A percentile compares a stretch with the other conserved stretches of the same genome.
These are phyloP conservation scores for Tolypocladium tundrense DNA, from an alignment of 2,329 filamentous ascomycete genomes.

Conservation along the genomic window DNA sequence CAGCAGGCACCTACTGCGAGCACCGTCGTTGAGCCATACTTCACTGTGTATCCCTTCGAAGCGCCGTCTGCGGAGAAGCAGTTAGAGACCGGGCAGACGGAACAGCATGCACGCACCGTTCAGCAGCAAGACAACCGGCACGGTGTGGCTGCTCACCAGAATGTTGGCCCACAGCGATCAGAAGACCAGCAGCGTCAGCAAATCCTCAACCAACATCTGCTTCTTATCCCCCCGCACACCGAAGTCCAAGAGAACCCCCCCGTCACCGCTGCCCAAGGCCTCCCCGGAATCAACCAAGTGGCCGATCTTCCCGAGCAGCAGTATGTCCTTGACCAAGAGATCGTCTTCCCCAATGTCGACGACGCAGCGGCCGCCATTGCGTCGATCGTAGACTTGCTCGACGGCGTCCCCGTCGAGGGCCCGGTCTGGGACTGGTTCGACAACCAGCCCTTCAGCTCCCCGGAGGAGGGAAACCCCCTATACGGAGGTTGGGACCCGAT, in stretches of 20 bases:
- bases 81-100: too few relatives aligned
- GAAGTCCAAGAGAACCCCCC: neutral
- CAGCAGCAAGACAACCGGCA: neutral
- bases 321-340: neutral
- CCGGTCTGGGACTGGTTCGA: neutral
- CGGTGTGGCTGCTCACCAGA: too few relatives aligned
- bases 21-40: neutral
- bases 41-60: neutral
- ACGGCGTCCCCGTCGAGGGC: neutral
- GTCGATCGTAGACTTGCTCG: neutral
- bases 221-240: neutral
- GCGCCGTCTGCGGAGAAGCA: neutral
- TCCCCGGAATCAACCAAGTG: neutral
- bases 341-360: neutral
- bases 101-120: neutral
- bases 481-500: neutral
- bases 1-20: neutral
- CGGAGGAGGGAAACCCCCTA: neutral
- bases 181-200: neutral
- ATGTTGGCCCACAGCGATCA: neutral
- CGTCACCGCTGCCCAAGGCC: neutral
- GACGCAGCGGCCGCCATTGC: neutral
- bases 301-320: neutral
- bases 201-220: neutral
- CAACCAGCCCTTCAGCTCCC: neutral